A percentile compares a stretch with the other conserved stretches of the same genome.
Conservation (phyloP, 1,284 basidiomycete species). For the Apiotrichum sp. region DNA sequence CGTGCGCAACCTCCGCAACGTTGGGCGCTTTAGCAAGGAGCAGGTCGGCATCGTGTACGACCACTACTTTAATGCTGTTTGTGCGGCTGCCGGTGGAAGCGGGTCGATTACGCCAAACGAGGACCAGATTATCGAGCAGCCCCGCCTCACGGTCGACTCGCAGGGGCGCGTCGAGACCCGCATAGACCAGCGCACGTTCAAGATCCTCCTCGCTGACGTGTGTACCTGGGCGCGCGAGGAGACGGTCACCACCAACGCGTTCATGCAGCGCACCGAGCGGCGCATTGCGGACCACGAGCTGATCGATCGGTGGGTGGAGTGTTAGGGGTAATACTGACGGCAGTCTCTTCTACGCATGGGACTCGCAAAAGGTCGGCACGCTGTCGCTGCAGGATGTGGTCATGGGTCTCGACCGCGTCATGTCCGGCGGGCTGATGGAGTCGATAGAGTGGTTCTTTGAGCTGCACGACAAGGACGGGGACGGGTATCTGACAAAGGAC, state of each 20-base stretch:
- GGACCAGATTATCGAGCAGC: slow-evolving; percentile 35
- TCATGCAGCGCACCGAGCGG: slow-evolving; percentile 60
- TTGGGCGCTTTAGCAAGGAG: slow-evolving; percentile 80
- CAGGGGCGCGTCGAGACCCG: slow-evolving; percentile 78
- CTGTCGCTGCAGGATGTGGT: slow-evolving; percentile 88
- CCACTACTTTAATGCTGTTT: slow-evolving; percentile 80
- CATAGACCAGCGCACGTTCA: slow-evolving; percentile 82
- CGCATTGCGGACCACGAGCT: slow-evolving; percentile 50
- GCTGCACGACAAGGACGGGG: slow-evolving; percentile 91
- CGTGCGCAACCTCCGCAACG: slow-evolving; percentile 75
- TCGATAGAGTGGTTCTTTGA: slow-evolving; percentile 99
- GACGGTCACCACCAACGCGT: slow-evolving; percentile 83
- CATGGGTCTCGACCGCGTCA: slow-evolving; percentile 78
- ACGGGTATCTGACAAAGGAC: slow-evolving; percentile 89
- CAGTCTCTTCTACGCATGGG: slow-evolving; percentile 80
- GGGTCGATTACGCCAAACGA: slow-evolving; percentile 2
- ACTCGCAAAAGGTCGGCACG: slow-evolving; percentile 68
- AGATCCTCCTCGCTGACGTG: slow-evolving; percentile 81
- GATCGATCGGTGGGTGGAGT: slow-evolving; percentile 46
- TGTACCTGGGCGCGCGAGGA: slow-evolving; percentile 96
- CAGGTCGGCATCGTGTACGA: slow-evolving; percentile 87
- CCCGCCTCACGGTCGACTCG: slow-evolving; percentile 41
- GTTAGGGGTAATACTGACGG: neutral
- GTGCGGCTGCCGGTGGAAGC: slow-evolving; percentile 54
- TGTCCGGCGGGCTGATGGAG: slow-evolving; percentile 96